A percentile compares a stretch with the other conserved stretches of the same genome.
Evolutionary conservation across 768 basidiomycete genomes (phyloP).

Genomic region (Leccinellum albellum): DNA sequence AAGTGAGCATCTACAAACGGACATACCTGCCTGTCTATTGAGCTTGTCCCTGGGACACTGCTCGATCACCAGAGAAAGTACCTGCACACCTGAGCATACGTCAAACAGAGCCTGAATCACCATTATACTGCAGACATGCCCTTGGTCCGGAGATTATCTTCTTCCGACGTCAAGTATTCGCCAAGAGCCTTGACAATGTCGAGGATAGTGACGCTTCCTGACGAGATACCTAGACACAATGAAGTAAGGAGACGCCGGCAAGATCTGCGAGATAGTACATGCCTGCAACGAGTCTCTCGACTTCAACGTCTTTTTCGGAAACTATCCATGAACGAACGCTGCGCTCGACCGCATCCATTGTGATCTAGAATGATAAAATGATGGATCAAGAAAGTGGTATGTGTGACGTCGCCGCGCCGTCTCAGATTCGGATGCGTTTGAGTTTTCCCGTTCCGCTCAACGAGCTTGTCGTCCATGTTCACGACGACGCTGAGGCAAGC

Average conservation of each 20-base stretch:
- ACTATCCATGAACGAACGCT: slow-evolving; percentile 72
- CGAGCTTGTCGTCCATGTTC: slow-evolving; percentile 18
- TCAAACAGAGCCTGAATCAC: background rate
- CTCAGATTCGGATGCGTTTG: background rate
- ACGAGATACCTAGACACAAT: background rate
- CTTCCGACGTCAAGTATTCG: slow-evolving; percentile 84
- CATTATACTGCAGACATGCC: slow-evolving; percentile 46
- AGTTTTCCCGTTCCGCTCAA: slow-evolving; percentile 6
- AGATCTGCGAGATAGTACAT: slow-evolving; percentile 23
- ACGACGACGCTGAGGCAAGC: slow-evolving; percentile 14
- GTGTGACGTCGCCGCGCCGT: background rate
- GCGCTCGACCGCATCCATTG: slow-evolving; percentile 46
- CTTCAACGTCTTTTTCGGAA: slow-evolving; percentile 55
- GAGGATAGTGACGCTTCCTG: slow-evolving; percentile 58
- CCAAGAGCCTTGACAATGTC: slow-evolving; percentile 84
- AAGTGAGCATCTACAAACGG: background rate
- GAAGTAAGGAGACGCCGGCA: background rate
- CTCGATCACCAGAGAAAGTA: slow-evolving; percentile 70
- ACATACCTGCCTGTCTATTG: slow-evolving; percentile 78
- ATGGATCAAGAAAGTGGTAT: background rate
- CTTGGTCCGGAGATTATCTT: slow-evolving; percentile 72
- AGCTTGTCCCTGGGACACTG: slow-evolving; percentile 58
- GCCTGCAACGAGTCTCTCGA: slow-evolving; percentile 59
- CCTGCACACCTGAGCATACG: slow-evolving; percentile 63
- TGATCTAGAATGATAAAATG: background rate